Percentiles rank a stretch among this genome's conserved stretches.
Evolutionary conservation across 768 basidiomycete genomes (phyloP).

Genomic region (Lactarius pseudohatsudake): DNA sequence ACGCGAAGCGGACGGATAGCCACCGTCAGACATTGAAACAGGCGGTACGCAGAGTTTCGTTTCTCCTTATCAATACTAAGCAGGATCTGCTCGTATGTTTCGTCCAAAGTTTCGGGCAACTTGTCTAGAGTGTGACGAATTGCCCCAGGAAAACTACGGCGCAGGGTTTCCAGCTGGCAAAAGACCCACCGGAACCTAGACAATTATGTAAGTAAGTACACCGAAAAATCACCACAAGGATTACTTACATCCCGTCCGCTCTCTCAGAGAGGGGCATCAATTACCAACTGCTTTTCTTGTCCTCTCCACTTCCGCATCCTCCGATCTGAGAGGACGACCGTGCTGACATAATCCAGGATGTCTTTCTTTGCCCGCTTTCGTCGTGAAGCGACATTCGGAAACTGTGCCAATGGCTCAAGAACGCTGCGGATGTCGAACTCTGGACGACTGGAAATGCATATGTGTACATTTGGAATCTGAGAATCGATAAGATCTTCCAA

Average conservation of each 20-base stretch:
- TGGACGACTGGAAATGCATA: not conserved
- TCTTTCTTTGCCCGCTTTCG: not conserved
- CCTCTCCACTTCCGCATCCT: not conserved
- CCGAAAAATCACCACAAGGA: not conserved
- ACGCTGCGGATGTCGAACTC: not conserved
- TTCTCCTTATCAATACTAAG: not conserved
- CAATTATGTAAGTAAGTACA: not conserved
- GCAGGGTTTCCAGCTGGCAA: constrained; percentile 1
- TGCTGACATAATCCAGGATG: not conserved
- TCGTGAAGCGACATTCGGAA: not conserved
- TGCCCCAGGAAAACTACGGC: not conserved
- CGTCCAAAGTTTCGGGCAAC: constrained; percentile 1
- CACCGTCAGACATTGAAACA: not conserved
- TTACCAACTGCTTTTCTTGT: not conserved
- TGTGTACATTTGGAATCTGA: not conserved
- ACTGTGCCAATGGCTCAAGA: not conserved
- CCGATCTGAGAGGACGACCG: not conserved
- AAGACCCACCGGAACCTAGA: not conserved
- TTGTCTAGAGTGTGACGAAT: not conserved
- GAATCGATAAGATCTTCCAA: not conserved
- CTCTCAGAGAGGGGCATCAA: constrained; percentile 4
- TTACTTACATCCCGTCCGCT: not conserved
- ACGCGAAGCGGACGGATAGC: not conserved
- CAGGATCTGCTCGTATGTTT: not conserved
- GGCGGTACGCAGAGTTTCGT: not conserved